Base-by-base conservation (phyloP, 179 eudicot genomes). In the Heliamphora pulchella region DNA sequence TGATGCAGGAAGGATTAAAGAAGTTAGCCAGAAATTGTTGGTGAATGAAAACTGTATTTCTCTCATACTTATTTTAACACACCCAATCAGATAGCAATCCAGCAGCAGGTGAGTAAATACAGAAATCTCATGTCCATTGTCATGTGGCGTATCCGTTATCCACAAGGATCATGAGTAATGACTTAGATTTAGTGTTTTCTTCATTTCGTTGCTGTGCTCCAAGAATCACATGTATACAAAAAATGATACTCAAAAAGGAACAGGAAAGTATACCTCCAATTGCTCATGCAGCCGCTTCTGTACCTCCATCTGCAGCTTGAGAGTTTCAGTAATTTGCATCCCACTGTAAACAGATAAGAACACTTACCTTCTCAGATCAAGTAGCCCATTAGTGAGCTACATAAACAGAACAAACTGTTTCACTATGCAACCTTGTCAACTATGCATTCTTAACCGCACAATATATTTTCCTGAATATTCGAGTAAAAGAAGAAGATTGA, bases 301-400 rank as follows among this genome's bases (percentile, higher is more conserved):
- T 58, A 89, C 92, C 83, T 89, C 92, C 92, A 89, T 89, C 80
- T 89, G 92, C 87, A 89, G 87, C 82, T 87, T 89, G 51, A 89
- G 86, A 58, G 92, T 90, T 84, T 86, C 90, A 72, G 83, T 87
- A 18, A 89, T 87, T 82, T 89, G 87, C 86, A 84, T 82, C 78
- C 90, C 90, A 46, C 90, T 87, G 76, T 61, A 79, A 75, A 72
- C 20, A 82, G 72, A 74, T 8, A 61, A 85, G 75, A 58, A 63
- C 43, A 44, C 46, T 63, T 77, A 65, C 43, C 22, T 44, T 31
- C 50, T 77, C 55, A 46, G 50, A 78, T 57, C 50, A 82, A 74
- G 61, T 78, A 22, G 20, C 53, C 68, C 64, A 71, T 22, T 46
- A 61, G 61, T 13, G 4, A 76, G 69, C 54, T 55, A 54, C 46